A percentile compares a stretch with the other conserved stretches of the same genome.
Conservation (phyloP, 306 rosid genomes). For the Nissolia schottii region DNA sequence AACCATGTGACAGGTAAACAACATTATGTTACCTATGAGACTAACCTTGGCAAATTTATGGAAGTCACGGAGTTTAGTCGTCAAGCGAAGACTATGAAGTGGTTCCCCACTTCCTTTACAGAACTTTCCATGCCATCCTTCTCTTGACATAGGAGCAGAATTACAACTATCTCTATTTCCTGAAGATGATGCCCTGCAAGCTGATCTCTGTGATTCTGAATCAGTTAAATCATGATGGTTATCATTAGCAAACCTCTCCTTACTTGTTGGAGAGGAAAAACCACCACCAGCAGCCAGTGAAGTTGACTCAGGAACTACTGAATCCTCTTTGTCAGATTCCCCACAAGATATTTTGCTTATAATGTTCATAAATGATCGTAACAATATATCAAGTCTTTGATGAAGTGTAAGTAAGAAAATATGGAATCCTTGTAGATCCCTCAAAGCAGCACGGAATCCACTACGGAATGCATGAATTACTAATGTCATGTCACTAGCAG, state of each 20-base stretch:
- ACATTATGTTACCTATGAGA: conserved; percentile 11
- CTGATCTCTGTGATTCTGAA: conserved; percentile 56
- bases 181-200: conserved; percentile 48
- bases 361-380: conserved; percentile 67
- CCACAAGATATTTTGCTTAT: conserved; percentile 58
- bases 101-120: conserved; percentile 75
- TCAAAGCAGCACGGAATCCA: conserved; percentile 86
- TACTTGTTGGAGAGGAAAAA: conserved; percentile 48
- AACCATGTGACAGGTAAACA: conserved; percentile 2
- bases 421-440: conserved; percentile 90
- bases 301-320: conserved; percentile 55
- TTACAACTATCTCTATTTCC: conserved; percentile 58
- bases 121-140: conserved; percentile 67
- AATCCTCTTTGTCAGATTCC: conserved; percentile 82
- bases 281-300: conserved; percentile 32
- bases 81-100: conserved; percentile 69
- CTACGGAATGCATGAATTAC: conserved; percentile 57
- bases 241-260: conserved; percentile 56
- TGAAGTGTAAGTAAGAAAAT: conserved; percentile 85
- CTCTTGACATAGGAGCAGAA: conserved; percentile 54
- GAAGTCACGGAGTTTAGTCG: conserved; percentile 89
- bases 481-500: conserved; percentile 34
- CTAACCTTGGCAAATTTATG: conserved; percentile 84
- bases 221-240: conserved; percentile 60
- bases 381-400: conserved; percentile 75